Conservation (phyloP, 2,329 filamentous ascomycete species). For the Aspergillus ochraceoroseus region DNA sequence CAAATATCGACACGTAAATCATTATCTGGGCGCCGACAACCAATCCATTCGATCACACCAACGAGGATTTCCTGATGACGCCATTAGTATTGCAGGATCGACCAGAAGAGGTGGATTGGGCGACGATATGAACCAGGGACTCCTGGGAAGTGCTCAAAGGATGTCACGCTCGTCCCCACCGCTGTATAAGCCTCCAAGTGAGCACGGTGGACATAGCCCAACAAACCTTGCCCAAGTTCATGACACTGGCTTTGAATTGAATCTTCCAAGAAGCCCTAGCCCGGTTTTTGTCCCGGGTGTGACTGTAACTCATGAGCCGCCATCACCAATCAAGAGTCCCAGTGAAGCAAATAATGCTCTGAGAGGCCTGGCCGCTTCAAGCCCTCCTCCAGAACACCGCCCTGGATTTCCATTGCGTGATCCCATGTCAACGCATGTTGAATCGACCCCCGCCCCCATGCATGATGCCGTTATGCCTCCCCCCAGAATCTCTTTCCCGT, state of each 20-base stretch:
- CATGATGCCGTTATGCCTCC: constrained; percentile 22
- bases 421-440: constrained; percentile 14
- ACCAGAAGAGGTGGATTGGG: constrained; percentile 41
- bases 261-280: constrained; percentile 21
- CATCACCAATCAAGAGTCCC: constrained; percentile 4
- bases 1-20: constrained; percentile 65
- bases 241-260: constrained; percentile 21
- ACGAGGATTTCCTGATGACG: constrained; percentile 42
- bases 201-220: constrained; percentile 12
- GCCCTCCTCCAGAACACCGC: constrained; percentile 19
- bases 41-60: constrained; percentile 38
- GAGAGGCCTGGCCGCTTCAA: not conserved
- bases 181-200: constrained; percentile 21
- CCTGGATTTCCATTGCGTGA: constrained; percentile 24
- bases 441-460: constrained; percentile 13
- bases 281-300: constrained; percentile 19
- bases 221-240: constrained; percentile 16
- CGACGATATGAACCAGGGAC: constrained; percentile 48
- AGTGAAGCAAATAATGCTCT: not conserved
- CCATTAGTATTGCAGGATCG: constrained; percentile 52
- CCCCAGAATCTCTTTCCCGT: constrained; percentile 39
- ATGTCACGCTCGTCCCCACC: constrained; percentile 54
- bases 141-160: constrained; percentile 54
- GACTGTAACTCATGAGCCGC: constrained; percentile 12
- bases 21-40: constrained; percentile 51